Evolutionary conservation across 2,329 filamentous ascomycete species (phyloP).

Genomic region (Pestalotiopsis sp.): DNA sequence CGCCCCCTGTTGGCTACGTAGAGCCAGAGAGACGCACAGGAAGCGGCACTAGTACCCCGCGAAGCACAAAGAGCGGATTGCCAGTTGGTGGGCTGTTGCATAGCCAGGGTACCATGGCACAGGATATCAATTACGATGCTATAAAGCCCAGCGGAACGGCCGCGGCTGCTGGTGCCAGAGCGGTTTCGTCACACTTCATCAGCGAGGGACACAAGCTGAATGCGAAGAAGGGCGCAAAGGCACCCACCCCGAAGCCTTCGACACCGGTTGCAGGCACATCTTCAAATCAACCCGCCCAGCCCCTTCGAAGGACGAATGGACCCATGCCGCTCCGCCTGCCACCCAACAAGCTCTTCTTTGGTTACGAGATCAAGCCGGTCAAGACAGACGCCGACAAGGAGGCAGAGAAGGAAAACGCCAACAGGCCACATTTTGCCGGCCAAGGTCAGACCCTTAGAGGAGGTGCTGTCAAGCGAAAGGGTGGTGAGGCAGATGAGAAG

Average conservation of each 20-base stretch:
- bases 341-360: slow-evolving; percentile 93
- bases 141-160: slow-evolving; percentile 79
- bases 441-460: slow-evolving; percentile 76
- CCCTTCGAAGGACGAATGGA: slow-evolving; percentile 65
- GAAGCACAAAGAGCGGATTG: slow-evolving; percentile 64
- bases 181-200: slow-evolving; percentile 71
- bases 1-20: slow-evolving; percentile 89
- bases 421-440: slow-evolving; percentile 77
- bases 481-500: slow-evolving; percentile 46
- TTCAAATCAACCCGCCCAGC: slow-evolving; percentile 36
- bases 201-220: slow-evolving; percentile 80
- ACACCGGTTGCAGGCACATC: slow-evolving; percentile 68
- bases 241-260: slow-evolving; percentile 69
- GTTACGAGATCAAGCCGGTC: slow-evolving; percentile 88
- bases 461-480: slow-evolving; percentile 72
- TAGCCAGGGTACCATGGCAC: slow-evolving; percentile 90
- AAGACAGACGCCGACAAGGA: slow-evolving; percentile 76
- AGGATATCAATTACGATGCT: slow-evolving; percentile 93
- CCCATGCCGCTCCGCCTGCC: slow-evolving; percentile 84
- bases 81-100: slow-evolving; percentile 76
- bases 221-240: slow-evolving; percentile 79
- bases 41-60: slow-evolving; percentile 86
- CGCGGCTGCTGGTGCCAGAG: slow-evolving; percentile 52
- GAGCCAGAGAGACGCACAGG: slow-evolving; percentile 68
- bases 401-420: slow-evolving; percentile 64